Evolutionary conservation across 176 grass and related monocot species (phyloP), one percentile per base, ranked within the genome.

Genomic region (Tillandsia leiboldiana): DNA sequence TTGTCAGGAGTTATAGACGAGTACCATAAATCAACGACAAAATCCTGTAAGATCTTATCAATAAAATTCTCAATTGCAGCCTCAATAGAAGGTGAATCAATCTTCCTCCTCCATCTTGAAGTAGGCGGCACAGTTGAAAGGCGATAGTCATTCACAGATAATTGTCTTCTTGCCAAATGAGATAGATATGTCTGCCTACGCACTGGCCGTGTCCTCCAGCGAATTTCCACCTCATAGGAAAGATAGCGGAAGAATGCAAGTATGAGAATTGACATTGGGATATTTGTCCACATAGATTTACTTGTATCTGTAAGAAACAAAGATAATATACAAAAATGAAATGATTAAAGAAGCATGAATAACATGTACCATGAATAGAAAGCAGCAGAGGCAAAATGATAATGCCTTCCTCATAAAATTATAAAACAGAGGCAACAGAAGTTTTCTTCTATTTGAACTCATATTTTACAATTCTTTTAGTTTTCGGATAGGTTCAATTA

Each of bases 251-350:
- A 73, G 73, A 84, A 84, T 24, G 82, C 75, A 72, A 97, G 89
- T 80, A 97, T 93, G 75, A 97, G 77, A 70, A 92, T 71, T 76
- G 94, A 87, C 84, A 97, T 87, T 50, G 94, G 94, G 65, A 97
- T 81, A 83, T 97, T 97, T 90, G 86, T 92, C 94, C 89, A 97
- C 87, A 97, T 97, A 67, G 94, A 97, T 90, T 97, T 92, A 83
- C 94, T 97, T 72, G 94, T 90, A 83, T 97, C 94, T 97, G 81
- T 69, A 72, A 48, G 63, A 74, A 90, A 72, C 20, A 85, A 79
- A 75, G 51, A 56, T 64, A 42, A 84, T 8, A 48, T 71, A 54
- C 51, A 12, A 70, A 64, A 69, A 26, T 0, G 72, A 22, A 50
- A 47, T 20, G 4, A 8, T 61, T 48, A 12, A 78, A 42, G 64